Percentiles rank a stretch among this genome's conserved stretches.
Evolutionary conservation across 106 monocot species (phyloP).

Genomic region (Chionographis japonica): DNA sequence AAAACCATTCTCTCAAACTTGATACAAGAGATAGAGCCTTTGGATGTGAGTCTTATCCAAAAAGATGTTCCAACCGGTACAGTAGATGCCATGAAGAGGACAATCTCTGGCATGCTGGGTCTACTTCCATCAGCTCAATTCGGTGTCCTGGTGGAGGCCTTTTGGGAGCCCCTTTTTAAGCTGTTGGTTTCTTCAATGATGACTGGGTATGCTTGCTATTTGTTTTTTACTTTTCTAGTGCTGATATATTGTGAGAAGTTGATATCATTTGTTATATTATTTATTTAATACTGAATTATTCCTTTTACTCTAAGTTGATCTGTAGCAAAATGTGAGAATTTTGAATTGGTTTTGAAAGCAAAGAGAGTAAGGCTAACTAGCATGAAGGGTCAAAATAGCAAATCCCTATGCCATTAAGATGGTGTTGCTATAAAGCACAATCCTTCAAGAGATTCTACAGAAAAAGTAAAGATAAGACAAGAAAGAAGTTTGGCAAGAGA

Average conservation of each 20-base stretch:
- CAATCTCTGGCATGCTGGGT: conserved; percentile 92
- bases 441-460: no score
- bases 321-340: no score
- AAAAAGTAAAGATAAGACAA: no score
- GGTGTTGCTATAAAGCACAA: no score
- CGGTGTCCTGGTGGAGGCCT: conserved; percentile 72
- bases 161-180: conserved; percentile 85
- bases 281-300: not conserved
- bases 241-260: not conserved
- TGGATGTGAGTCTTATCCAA: conserved; percentile 82
- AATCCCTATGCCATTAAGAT: no score
- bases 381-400: no score
- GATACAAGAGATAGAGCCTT: conserved; percentile 96
- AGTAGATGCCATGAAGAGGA: conserved; percentile 93
- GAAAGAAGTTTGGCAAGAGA: no score
- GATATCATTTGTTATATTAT: no score
- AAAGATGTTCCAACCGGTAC: conserved; percentile 86
- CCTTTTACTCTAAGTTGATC: not conserved
- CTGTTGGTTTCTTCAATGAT: conserved; percentile 86
- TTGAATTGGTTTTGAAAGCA: no score
- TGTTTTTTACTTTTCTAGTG: not conserved
- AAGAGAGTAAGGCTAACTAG: no score
- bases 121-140: conserved; percentile 93
- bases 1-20: conserved; percentile 71
- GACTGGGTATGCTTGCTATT: conserved; percentile 67